Base-by-base conservation (phyloP, 805 yeast genomes). In the Wickerhamomyces alni region DNA sequence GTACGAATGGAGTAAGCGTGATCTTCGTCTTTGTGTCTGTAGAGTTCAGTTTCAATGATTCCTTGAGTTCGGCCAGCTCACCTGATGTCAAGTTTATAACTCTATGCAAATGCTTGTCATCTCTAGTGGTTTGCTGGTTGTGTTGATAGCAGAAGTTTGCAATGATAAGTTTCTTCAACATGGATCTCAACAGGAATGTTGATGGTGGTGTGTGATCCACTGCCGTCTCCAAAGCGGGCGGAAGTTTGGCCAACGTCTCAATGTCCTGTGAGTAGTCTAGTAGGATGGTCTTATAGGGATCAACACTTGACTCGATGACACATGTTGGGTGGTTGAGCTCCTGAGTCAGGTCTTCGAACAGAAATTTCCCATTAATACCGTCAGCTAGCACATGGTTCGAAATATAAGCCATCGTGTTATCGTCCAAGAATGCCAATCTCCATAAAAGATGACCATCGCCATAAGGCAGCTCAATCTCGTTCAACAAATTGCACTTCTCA, bases 311-410 rank as follows among this genome's bases (percentile, higher is more conserved):
- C 4, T 25, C 12, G 24, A 12, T 17, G 18, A 16, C 8, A 13
- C 10, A 17, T 13, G n/a, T 22, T 11, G n/a, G n/a, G 4, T 17
- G 8, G 30, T 46, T 46, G 17, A 47, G 29, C 25, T 39, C 35
- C 3, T n/a, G 10, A 18, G 36, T 37, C n/a, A 52, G 29, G 29
- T 48, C 51, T 17, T 41, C 40, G 11, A 46, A 21, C 9, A 51
- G 33, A 34, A 39, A 28, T 36, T 41, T 46, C 3, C 45, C 52
- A 22, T 44, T 32, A 2, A 42, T 35, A 10, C 54, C 57, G 33
- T 52, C 57, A 9, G 52, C 37, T 10, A 51, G 30, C 31, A 43
- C 44, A 35, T 52, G 57, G 33, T 49, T 51, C 8, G 50, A 41
- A 9, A 52, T 21, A 35, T 40, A 43, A 1, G 34, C 45, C 13